Percentiles rank a stretch among this genome's conserved stretches.
Evolutionary conservation across 345 rosid species (phyloP).

Genomic region (Rhodamnia argentea): DNA sequence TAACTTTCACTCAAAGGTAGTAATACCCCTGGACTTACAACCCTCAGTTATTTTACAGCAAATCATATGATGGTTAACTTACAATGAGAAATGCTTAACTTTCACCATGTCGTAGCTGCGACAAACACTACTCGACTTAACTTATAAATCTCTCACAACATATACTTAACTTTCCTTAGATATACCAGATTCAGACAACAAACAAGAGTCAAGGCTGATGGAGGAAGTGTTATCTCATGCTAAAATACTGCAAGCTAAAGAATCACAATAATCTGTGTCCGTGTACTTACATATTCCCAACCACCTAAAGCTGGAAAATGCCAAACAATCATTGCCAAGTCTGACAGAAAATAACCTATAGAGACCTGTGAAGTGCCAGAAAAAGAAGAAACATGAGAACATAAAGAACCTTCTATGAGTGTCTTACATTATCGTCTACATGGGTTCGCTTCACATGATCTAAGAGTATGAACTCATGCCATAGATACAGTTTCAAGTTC

Average conservation of each 20-base stretch:
- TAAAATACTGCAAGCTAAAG: background rate
- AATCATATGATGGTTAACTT: background rate
- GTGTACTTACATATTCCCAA: slow-evolving; percentile 59
- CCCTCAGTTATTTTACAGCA: background rate
- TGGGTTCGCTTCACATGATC: background rate
- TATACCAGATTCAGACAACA: background rate
- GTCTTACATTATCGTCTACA: background rate
- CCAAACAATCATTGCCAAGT: slow-evolving; percentile 71
- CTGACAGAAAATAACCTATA: slow-evolving; percentile 69
- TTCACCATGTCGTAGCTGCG: background rate
- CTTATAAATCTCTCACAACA: background rate
- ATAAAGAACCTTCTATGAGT: background rate
- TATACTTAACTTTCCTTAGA: background rate
- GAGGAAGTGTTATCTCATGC: background rate
- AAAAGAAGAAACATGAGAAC: background rate
- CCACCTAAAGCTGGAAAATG: slow-evolving; percentile 72
- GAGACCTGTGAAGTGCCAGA: slow-evolving; percentile 35
- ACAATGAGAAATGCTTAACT: too few relatives aligned
- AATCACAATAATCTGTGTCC: background rate
- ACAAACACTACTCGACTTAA: background rate
- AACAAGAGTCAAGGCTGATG: background rate
- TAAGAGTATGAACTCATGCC: background rate
- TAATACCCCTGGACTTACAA: background rate
- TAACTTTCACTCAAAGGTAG: background rate
- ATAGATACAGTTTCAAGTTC: background rate